A percentile compares a stretch with the other conserved stretches of the same genome.
phyloP scores from a whole-genome alignment of 1,284 basidiomycete species.

The Fomitopsis schrenkii region DNA sequence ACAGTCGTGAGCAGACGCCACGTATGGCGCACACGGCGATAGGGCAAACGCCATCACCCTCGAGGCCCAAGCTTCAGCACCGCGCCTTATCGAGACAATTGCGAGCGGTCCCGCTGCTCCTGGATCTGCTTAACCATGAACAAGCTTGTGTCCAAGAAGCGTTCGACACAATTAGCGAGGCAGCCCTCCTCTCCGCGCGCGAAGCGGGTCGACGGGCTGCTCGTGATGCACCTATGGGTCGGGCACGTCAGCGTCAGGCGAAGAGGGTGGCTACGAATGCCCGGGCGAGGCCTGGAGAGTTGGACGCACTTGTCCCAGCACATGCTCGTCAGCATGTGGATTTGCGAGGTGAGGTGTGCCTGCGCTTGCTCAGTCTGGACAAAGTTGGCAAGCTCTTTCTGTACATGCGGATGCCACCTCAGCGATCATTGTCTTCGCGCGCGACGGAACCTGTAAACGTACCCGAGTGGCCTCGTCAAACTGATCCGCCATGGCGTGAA shows the following conservation, averaged over 20 bases:
- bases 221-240: slow-evolving; percentile 75
- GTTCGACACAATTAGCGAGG: slow-evolving; percentile 88
- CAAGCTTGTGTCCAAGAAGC: slow-evolving; percentile 91
- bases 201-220: slow-evolving; percentile 82
- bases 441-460: slow-evolving; percentile 15
- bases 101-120: slow-evolving; percentile 41
- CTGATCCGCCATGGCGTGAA: slow-evolving; percentile 20
- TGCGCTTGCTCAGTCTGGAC: slow-evolving; percentile 88
- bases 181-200: slow-evolving; percentile 83
- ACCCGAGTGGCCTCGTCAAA: slow-evolving; percentile 82
- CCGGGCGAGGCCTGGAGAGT: neutral
- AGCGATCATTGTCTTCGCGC: neutral
- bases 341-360: slow-evolving; percentile 69
- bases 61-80: neutral
- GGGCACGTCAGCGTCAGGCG: slow-evolving; percentile 7
- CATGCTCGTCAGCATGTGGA: slow-evolving; percentile 66
- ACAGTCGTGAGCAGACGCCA: neutral
- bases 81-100: slow-evolving; percentile 16
- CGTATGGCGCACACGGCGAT: neutral
- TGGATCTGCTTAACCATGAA: slow-evolving; percentile 85
- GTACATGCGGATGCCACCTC: slow-evolving; percentile 4
- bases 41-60: neutral
- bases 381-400: slow-evolving; percentile 86
- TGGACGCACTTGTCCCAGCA: slow-evolving; percentile 8
- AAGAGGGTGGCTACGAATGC: neutral